These are phyloP conservation scores for Suillus decipiens DNA, from an alignment of 768 basidiomycete species.

Conservation along the genomic window DNA sequence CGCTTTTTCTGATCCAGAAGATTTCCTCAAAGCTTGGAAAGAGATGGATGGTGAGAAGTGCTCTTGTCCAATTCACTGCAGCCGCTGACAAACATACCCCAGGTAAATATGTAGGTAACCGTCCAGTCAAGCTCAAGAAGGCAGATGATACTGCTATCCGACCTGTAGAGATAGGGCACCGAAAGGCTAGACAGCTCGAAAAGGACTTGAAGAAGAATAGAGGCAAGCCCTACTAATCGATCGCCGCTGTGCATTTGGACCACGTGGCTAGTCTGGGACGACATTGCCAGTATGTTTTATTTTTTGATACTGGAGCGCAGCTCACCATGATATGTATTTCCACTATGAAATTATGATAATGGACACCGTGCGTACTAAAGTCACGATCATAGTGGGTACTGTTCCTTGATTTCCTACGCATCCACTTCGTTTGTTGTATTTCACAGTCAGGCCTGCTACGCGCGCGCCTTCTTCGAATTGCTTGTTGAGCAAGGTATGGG, in stretches of 20 bases:
- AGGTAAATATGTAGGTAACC: slow-evolving; percentile 97
- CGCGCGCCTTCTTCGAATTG: neutral
- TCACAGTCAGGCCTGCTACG: slow-evolving; percentile 2
- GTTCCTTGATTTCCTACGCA: neutral
- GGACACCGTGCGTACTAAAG: neutral
- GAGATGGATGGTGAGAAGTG: slow-evolving; percentile 90
- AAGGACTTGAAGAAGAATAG: slow-evolving; percentile 89
- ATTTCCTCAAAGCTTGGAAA: slow-evolving; percentile 98
- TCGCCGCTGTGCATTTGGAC: neutral
- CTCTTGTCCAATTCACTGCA: neutral
- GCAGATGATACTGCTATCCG: slow-evolving; percentile 85
- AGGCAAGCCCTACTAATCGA: slow-evolving; percentile 72
- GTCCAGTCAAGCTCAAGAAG: slow-evolving; percentile 96
- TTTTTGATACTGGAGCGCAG: slow-evolving; percentile 22
- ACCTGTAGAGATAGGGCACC: slow-evolving; percentile 90
- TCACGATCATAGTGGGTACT: neutral
- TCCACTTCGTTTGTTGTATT: slow-evolving; percentile 4
- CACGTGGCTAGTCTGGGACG: slow-evolving; percentile 3
- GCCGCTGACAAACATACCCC: slow-evolving; percentile 10
- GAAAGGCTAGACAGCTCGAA: slow-evolving; percentile 90
- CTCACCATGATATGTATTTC: slow-evolving; percentile 23
- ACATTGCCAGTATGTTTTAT: slow-evolving; percentile 30
- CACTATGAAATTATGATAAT: slow-evolving; percentile 8
- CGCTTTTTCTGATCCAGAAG: slow-evolving; percentile 97
- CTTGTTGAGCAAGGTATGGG: neutral